These are phyloP conservation scores for Trematosphaeria pertusa DNA, from an alignment of 2,329 filamentous ascomycete species.

Conservation along the genomic window DNA sequence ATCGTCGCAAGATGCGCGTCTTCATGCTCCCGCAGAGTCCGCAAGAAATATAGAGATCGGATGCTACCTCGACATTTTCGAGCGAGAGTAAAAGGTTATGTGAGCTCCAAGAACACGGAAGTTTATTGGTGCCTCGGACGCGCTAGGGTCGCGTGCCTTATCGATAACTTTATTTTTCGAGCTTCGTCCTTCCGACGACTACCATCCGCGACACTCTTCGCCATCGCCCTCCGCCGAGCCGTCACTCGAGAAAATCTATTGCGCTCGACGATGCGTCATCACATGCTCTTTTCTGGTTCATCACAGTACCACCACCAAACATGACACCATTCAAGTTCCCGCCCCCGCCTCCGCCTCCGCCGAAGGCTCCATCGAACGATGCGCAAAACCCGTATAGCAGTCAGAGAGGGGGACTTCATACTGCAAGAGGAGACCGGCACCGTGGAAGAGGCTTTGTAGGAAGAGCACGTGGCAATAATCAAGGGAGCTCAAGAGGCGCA, in stretches of 20 bases:
- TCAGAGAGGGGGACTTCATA: constrained; percentile 35
- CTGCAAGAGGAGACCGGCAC: constrained; percentile 37
- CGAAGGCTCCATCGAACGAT: constrained; percentile 40
- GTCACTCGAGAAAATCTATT: not conserved
- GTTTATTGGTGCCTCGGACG: constrained; percentile 5
- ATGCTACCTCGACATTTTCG: constrained; percentile 19
- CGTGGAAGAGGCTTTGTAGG: constrained; percentile 34
- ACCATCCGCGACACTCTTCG: too few species aligned
- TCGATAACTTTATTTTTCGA: constrained; percentile 19
- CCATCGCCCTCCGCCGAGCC: not conserved
- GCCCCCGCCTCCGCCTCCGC: constrained; percentile 55
- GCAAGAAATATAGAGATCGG: constrained; percentile 5
- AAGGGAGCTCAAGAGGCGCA: constrained; percentile 24
- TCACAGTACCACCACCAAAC: too few species aligned
- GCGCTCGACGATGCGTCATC: too few species aligned
- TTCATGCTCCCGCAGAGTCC: constrained; percentile 34
- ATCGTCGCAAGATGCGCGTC: constrained; percentile 29
- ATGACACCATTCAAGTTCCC: constrained; percentile 54
- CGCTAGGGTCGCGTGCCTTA: constrained; percentile 13
- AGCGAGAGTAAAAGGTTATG: constrained; percentile 12
- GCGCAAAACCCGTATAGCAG: constrained; percentile 31
- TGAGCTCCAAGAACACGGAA: not conserved
- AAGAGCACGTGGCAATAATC: constrained; percentile 27
- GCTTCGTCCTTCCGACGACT: not conserved
- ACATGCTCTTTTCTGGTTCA: too few species aligned